phyloP scores from a whole-genome alignment of 371 early-diverging fungal species.

The Haplosporangium sp. region DNA sequence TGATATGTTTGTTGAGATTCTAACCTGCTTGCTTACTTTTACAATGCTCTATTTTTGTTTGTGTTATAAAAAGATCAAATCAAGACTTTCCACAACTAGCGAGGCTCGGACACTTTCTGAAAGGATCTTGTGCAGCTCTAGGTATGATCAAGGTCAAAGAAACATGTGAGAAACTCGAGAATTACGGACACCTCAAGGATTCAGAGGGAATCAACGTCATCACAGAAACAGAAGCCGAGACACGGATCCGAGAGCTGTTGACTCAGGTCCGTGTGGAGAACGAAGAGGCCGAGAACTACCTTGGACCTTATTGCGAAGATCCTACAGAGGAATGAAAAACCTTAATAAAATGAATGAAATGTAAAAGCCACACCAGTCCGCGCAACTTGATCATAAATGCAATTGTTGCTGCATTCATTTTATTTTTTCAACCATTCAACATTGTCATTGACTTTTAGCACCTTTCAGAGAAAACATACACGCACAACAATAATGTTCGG shows the following conservation, averaged over 20 bases:
- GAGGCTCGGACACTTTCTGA: slow-evolving; percentile 90
- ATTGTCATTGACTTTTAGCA: neutral
- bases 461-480: neutral
- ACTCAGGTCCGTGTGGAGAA: slow-evolving; percentile 74
- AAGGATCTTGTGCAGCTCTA: slow-evolving; percentile 91
- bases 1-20: neutral
- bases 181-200: slow-evolving; percentile 80
- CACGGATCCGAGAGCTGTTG: slow-evolving; percentile 67
- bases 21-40: too few species aligned
- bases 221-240: slow-evolving; percentile 69
- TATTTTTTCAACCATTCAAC: neutral
- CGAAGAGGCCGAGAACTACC: slow-evolving; percentile 76
- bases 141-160: slow-evolving; percentile 84
- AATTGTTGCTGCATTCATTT: neutral
- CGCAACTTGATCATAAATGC: neutral
- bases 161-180: slow-evolving; percentile 91
- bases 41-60: too few species aligned
- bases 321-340: slow-evolving; percentile 1
- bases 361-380: neutral
- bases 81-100: slow-evolving; percentile 78
- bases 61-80: slow-evolving; percentile 57
- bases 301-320: slow-evolving; percentile 76
- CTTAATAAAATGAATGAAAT: neutral
- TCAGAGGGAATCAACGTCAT: slow-evolving; percentile 66
- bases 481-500: slow-evolving; percentile 56